Evolutionary conservation across 164 flowering plant genomes (phyloP), one percentile per base, ranked within the genome.

Genomic region (Amborella trichopoda): DNA sequence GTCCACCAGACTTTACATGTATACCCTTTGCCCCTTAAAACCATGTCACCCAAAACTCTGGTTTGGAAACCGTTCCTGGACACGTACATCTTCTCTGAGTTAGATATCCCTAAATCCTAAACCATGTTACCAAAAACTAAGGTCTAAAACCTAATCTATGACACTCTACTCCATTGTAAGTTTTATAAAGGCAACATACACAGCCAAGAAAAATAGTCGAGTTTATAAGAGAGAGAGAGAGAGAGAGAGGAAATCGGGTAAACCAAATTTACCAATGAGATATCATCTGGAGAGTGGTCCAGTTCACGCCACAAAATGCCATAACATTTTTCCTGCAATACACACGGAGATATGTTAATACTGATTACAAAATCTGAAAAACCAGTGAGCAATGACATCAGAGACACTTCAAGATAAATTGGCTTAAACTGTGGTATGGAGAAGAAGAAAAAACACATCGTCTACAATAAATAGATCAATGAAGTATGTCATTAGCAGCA

Each of bases 291-390:
- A 10, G 76, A 71, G 46, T 76, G 75, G 48, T 84, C 91, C 45
- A 88, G 23, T 62, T 93, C 99, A 4, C 96, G 72, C 65, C 80
- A 74, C 44, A 93, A 44, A 23, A 52, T 66, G 8, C 80, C 77
- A 36, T 57, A 76, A 55, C 94, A 93, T 1, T 80, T 66, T 22
- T 93, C 99, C 99, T 91, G 75, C 59, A 55, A 48, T 38, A n/a
- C 24, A 26, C 23, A 22, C 40, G 22, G 26, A 27, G 43, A n/a
- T 8, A 5, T 8, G 17, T n/a, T n/a, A n/a, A n/a, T n/a, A n/a
- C n/a, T n/a, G n/a, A n/a, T n/a, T n/a, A n/a, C n/a, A n/a, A n/a
- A n/a, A n/a, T n/a, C n/a, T n/a, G n/a, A n/a, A n/a, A n/a, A n/a
- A n/a, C n/a, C n/a, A n/a, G n/a, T n/a, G n/a, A n/a, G n/a, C n/a